phyloP scores from a whole-genome alignment of 306 rosid species.

The Corylus avellana region DNA sequence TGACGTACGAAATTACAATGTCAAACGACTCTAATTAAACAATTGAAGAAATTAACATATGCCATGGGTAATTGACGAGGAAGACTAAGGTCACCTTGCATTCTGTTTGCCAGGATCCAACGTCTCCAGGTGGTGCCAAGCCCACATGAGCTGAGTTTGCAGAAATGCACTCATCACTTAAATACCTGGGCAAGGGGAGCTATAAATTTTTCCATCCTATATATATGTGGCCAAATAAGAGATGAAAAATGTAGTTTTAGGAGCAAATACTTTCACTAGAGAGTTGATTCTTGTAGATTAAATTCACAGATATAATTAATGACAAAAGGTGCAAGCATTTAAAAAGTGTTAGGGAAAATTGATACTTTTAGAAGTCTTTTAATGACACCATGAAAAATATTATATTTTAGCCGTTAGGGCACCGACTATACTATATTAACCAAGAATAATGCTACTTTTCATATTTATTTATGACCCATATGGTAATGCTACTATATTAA shows the following conservation, averaged over 20 bases:
- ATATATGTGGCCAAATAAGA: not conserved
- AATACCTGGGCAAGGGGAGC: constrained; percentile 37
- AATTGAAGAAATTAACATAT: not conserved
- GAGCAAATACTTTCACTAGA: no score
- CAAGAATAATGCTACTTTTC: no score
- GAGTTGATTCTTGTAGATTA: not conserved
- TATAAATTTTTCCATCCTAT: not conserved
- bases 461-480: no score
- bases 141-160: constrained; percentile 75
- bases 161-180: constrained; percentile 38
- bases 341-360: no score
- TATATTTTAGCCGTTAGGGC: no score
- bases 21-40: not conserved
- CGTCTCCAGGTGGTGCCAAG: constrained; percentile 79
- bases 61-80: not conserved
- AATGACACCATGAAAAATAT: no score
- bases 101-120: constrained; percentile 95
- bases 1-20: no score
- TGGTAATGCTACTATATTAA: no score
- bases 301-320: not conserved
- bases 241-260: constrained; percentile 1
- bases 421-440: no score
- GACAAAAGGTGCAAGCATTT: no score
- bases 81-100: constrained; percentile 52
- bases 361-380: no score